phyloP scores from a whole-genome alignment of 176 grass and related monocot genomes.

The Avena sativa region DNA sequence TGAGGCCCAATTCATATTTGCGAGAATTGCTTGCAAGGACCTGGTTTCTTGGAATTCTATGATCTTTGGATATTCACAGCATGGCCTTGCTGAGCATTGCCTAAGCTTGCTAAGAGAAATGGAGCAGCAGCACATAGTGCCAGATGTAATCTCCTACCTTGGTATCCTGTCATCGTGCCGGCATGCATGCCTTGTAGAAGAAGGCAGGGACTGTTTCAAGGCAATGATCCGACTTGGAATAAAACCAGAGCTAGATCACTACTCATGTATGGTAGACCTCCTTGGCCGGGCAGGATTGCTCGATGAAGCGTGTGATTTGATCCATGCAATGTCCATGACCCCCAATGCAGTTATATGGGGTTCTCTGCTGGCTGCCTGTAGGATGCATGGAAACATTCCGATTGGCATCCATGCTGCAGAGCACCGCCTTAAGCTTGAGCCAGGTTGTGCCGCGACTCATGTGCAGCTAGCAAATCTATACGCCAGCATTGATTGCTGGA shows the following conservation, averaged over 20 bases:
- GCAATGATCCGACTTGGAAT: slow-evolving; percentile 51
- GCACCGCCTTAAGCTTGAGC: slow-evolving; percentile 61
- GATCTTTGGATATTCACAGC: slow-evolving; percentile 66
- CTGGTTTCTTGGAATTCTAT: slow-evolving; percentile 59
- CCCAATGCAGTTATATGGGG: slow-evolving; percentile 66
- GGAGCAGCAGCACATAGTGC: slow-evolving; percentile 38
- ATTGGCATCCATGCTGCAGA: slow-evolving; percentile 54
- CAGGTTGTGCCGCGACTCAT: slow-evolving; percentile 59
- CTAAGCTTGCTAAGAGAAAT: slow-evolving; percentile 50
- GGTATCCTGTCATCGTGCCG: slow-evolving; percentile 50
- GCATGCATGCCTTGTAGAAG: slow-evolving; percentile 49
- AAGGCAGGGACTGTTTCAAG: slow-evolving; percentile 40
- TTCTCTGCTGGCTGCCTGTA: slow-evolving; percentile 60
- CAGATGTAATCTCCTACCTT: slow-evolving; percentile 56
- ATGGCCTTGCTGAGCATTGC: slow-evolving; percentile 61
- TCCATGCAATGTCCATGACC: slow-evolving; percentile 45
- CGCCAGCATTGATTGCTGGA: slow-evolving; percentile 52
- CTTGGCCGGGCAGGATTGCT: slow-evolving; percentile 59
- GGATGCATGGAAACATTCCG: slow-evolving; percentile 37
- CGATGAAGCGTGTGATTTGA: slow-evolving; percentile 60
- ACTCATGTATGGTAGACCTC: slow-evolving; percentile 75
- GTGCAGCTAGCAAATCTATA: slow-evolving; percentile 65
- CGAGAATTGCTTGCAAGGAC: slow-evolving; percentile 40
- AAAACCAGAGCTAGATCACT: slow-evolving; percentile 62
- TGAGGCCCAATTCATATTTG: slow-evolving; percentile 49